A percentile compares a stretch with the other conserved stretches of the same genome.
These are phyloP conservation scores for Penicillium lagena DNA, from an alignment of 495 filamentous ascomycete genomes.

Conservation along the genomic window DNA sequence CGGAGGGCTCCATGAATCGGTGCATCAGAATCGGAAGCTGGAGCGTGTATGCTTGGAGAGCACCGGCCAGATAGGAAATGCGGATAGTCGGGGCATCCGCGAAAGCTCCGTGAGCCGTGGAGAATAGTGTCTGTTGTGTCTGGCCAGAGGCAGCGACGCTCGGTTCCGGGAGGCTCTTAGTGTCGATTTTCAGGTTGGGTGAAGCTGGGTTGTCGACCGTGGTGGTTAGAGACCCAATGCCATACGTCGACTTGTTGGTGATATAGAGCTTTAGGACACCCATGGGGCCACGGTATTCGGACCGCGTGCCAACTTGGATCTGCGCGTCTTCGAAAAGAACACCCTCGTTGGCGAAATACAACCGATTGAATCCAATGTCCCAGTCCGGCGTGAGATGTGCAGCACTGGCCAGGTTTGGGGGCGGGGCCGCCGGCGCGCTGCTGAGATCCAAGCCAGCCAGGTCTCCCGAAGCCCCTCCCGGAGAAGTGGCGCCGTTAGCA, in stretches of 20 bases:
- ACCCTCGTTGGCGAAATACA: constrained; percentile 75
- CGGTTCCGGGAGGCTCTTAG: constrained; percentile 82
- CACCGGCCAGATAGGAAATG: constrained; percentile 88
- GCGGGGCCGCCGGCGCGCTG: constrained; percentile 49
- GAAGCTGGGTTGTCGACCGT: constrained; percentile 78
- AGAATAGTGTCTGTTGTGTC: constrained; percentile 90
- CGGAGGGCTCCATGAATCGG: constrained; percentile 92
- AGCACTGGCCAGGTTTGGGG: constrained; percentile 82
- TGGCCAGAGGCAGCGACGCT: constrained; percentile 68
- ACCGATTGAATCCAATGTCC: constrained; percentile 82
- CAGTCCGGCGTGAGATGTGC: constrained; percentile 92
- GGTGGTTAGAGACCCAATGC: constrained; percentile 85
- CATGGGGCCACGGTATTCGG: constrained; percentile 89
- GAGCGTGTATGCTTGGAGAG: constrained; percentile 86
- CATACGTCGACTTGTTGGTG: constrained; percentile 79
- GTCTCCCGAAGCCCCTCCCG: constrained; percentile 45
- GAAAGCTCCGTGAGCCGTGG: constrained; percentile 79
- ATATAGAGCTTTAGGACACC: constrained; percentile 95
- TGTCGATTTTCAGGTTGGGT: constrained; percentile 69
- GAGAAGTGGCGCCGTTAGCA: constrained; percentile 38
- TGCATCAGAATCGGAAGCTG: constrained; percentile 84
- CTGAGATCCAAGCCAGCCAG: constrained; percentile 78
- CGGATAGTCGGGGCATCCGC: constrained; percentile 82
- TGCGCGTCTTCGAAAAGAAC: constrained; percentile 93
- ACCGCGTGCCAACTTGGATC: constrained; percentile 85